Conservation (phyloP, 1,284 basidiomycete species). For the Vanrija sp. region DNA sequence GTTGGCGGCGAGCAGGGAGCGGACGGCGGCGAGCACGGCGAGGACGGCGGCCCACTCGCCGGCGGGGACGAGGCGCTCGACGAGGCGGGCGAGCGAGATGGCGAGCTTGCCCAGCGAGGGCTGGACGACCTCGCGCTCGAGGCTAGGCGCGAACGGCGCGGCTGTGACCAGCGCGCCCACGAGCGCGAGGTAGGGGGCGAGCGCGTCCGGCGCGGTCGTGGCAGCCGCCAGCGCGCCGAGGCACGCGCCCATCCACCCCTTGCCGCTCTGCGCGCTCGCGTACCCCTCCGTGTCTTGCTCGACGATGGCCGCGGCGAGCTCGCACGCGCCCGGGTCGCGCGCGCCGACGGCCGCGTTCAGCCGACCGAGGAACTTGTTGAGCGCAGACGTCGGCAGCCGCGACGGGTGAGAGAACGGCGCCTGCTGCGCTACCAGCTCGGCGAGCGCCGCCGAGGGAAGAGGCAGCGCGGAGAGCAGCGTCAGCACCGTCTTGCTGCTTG, state of each 20-base stretch:
- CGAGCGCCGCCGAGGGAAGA: conserved; percentile 26
- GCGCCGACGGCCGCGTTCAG: conserved; percentile 37
- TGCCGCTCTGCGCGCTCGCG: conserved; percentile 34
- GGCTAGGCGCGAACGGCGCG: conserved; percentile 34
- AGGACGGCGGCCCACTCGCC: conserved; percentile 22
- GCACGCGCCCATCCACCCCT: conserved; percentile 36
- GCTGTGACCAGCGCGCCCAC: conserved; percentile 25
- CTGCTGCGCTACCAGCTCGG: conserved; percentile 27
- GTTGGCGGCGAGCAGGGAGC: conserved; percentile 29
- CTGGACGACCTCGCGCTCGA: conserved; percentile 41
- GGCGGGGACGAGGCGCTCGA: conserved; percentile 24
- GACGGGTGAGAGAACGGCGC: conserved; percentile 33
- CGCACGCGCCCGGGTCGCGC: conserved; percentile 20
- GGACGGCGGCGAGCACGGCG: conserved; percentile 19
- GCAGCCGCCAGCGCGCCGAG: conserved; percentile 21
- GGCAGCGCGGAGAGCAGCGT: conserved; percentile 30
- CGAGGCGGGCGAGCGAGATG: conserved; percentile 27
- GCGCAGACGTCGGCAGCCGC: conserved; percentile 14
- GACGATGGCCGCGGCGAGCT: conserved; percentile 28
- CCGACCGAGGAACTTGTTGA: conserved; percentile 34
- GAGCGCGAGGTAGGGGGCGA: conserved; percentile 22
- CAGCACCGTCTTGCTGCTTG: conserved; percentile 7
- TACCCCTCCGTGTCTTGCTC: conserved; percentile 40
- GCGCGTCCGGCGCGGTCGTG: not conserved
- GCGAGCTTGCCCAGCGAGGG: conserved; percentile 44